Evolutionary conservation across 1,139 yeast species (phyloP), one percentile per base, ranked within the genome.

Genomic region (Kodamaea alishanica): DNA sequence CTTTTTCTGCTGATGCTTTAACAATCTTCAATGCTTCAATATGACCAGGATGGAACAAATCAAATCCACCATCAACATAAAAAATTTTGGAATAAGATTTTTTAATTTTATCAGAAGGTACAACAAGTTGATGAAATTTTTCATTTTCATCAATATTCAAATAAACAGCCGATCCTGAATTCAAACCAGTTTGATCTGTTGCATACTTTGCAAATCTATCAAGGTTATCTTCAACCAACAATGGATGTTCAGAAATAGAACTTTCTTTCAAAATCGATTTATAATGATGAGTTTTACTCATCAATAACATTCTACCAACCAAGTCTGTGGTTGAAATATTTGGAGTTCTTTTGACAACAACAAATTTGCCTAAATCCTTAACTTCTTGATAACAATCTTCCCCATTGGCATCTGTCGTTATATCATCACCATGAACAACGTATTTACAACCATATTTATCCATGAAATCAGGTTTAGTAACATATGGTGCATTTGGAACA

Each of bases 381-480:
- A 90, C 88, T 22, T 61, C 72, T 46, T 84, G 84, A 63, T 92
- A 92, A 54, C 97, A 87, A 62, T 92, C 98, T 41, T 87, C 80
- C 0, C 98, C 98, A 54, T 88, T 75, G 25, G 96, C 96, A 61
- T 92, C 97, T 1, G 96, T 85, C 24, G 97, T 92, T 51, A 92
- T 89, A 56, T 92, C 98, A 61, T 92, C 98, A 5, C 98, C 98
- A 59, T 92, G 98, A 8, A 92, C 96, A 12, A 92, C 98, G 56
- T 82, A 92, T 52, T 77, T 65, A 64, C 98, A 92, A 6, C 77
- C 80, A 55, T 77, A 78, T 28, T 68, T 51, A 51, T 84, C 88
- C 89, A 90, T 78, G 45, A 86, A 82, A 34, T 64, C 67, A 0
- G 96, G 94, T 49, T 84, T 87, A 0, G 98, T 92, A n/a, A 90